Evolutionary conservation across 106 monocot genomes (phyloP), one percentile per base, ranked within the genome.

Genomic region (Posidonia australis): DNA sequence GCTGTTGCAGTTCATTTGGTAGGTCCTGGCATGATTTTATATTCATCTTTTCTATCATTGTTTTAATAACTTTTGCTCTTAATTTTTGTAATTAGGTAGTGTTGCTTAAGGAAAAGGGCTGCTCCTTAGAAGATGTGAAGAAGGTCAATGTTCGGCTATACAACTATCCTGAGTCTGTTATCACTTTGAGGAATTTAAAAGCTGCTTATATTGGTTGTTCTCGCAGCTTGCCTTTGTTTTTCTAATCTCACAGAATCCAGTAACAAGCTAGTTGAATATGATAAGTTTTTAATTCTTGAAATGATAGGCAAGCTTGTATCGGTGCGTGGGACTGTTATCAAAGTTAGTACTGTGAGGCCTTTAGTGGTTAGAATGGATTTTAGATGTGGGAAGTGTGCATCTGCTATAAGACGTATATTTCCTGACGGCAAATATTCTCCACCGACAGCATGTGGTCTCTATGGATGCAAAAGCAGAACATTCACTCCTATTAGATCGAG

Each of bases 381-480:
- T 65, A 32, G 67, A 54, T 94, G 93, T 62, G 80, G 61, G 11
- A 89, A 89, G 56, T 94, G 93, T 64, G 73, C 75, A 62, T 64
- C 83, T 72, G 20, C 51, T 56, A 75, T 74, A 19, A 57, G 58
- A 7, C 78, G 89, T 17, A 49, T 32, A 60, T 94, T 94, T 72
- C 81, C 78, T 61, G 89, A 94, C 74, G 93, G 93, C 25, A 94
- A 94, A 66, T 94, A 81, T 74, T 89, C 93, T 51, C 90, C 90
- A 51, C 90, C 96, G 66, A 53, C 65, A 25, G 67, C 45, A 20
- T 98, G 96, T 48, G 63, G 18, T 66, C 65, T 91, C 69, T 69
- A 90, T 44, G 84, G 87, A 67, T 98, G 96, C 75, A 84, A 77
- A 73, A 87, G 87, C 66, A 82, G 73, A 53, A 87, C 87, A 30